These are phyloP conservation scores for Silene coronaria DNA, from an alignment of 179 eudicot species.

Conservation along the genomic window DNA sequence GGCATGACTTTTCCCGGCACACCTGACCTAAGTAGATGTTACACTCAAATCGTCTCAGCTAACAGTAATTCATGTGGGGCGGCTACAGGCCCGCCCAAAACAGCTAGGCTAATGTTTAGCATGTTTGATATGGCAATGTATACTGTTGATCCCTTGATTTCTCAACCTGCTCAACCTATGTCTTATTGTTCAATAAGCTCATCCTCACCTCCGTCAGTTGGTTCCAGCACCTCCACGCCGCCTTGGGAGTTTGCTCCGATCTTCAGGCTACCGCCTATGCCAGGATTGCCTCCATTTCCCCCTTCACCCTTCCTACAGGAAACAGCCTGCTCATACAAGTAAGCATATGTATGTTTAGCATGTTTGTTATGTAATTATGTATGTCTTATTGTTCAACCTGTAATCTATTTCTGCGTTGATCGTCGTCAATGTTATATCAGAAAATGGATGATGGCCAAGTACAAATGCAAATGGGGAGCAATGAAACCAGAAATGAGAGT, in stretches of 20 bases:
- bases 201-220: neutral
- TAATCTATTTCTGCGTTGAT: too few relatives aligned
- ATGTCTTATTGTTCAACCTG: too few relatives aligned
- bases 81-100: slow-evolving; percentile 50
- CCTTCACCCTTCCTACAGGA: slow-evolving; percentile 53
- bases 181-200: slow-evolving; percentile 45
- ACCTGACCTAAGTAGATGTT: slow-evolving; percentile 57
- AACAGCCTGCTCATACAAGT: slow-evolving; percentile 71
- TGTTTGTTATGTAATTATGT: too few relatives aligned
- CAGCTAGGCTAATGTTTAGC: slow-evolving; percentile 43
- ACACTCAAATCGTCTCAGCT: slow-evolving; percentile 33
- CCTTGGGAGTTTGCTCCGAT: slow-evolving; percentile 24
- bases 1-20: slow-evolving; percentile 53
- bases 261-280: slow-evolving; percentile 32
- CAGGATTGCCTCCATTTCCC: slow-evolving; percentile 14
- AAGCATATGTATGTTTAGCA: too few relatives aligned
- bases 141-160: slow-evolving; percentile 56
- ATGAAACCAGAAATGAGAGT: slow-evolving; percentile 55
- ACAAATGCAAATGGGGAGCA: slow-evolving; percentile 76
- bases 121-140: slow-evolving; percentile 66
- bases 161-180: slow-evolving; percentile 76
- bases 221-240: slow-evolving; percentile 15
- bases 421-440: too few relatives aligned
- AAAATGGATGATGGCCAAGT: slow-evolving; percentile 58
- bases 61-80: slow-evolving; percentile 38